A percentile compares a stretch with the other conserved stretches of the same genome.
These are phyloP conservation scores for Podaxis pistillaris DNA, from an alignment of 768 basidiomycete genomes.

Conservation along the genomic window DNA sequence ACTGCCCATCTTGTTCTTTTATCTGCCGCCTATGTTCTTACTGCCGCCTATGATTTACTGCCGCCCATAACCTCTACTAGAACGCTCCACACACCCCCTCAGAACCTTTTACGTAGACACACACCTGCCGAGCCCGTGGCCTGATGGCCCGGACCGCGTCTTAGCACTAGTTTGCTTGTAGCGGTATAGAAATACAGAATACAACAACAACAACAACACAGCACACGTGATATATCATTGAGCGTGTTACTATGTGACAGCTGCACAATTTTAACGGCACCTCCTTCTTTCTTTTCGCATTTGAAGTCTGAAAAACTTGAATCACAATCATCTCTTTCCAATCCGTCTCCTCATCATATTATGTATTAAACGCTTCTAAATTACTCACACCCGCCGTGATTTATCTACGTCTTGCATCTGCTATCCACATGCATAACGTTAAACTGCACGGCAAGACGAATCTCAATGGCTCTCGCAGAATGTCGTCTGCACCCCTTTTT, in stretches of 20 bases:
- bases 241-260: not conserved
- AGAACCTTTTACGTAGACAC: too few relatives aligned
- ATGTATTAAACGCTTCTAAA: not conserved
- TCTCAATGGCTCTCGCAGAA: constrained; percentile 14
- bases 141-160: too few relatives aligned
- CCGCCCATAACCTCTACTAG: too few relatives aligned
- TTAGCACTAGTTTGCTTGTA: too few relatives aligned
- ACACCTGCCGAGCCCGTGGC: too few relatives aligned
- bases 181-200: too few relatives aligned
- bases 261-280: not conserved
- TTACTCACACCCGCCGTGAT: constrained; percentile 15
- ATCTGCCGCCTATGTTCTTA: too few relatives aligned
- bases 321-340: not conserved
- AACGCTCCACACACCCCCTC: too few relatives aligned
- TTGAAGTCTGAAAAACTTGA: not conserved
- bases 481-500: constrained; percentile 6
- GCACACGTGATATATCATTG: not conserved
- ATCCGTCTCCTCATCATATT: not conserved
- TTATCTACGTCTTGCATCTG: constrained; percentile 18
- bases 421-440: constrained; percentile 16
- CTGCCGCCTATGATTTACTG: too few relatives aligned
- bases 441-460: constrained; percentile 20
- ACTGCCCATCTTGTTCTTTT: too few relatives aligned
- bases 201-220: too few relatives aligned
- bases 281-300: not conserved